Evolutionary conservation across 2,329 filamentous ascomycete species (phyloP), one percentile per base, ranked within the genome.

Genomic region (Cercospora beticola): DNA sequence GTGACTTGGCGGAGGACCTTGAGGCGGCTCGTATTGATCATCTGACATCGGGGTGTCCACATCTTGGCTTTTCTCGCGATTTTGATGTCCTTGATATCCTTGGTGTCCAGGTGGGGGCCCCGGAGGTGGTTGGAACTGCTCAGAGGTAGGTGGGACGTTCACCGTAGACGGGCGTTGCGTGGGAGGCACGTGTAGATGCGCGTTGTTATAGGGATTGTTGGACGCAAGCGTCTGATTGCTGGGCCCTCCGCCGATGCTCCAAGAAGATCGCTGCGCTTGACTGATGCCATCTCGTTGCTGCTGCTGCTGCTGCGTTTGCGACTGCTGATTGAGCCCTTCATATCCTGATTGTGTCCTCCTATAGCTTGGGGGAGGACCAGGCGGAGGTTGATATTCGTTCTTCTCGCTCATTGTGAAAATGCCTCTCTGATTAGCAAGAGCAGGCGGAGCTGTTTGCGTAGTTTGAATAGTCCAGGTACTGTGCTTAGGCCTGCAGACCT

Each of bases 81-180:
- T 56, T 30, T 57, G 46, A 65, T 73, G 74, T n/a, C 72, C 68
- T 23, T 76, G 76, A 33, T 40, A 40, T n/a, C 16, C 36, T 40
- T 40, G 36, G 36, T 40, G 36, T 40, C 36, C 36, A 40, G 36
- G 36, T 3, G 77, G 76, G 8, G 76, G 75, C 8, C 77, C 77
- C 1, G 74, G 72, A 33, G 78, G 77, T 23, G 78, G 76, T 61
- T 73, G 69, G 61, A 75, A 78, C 28, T 73, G 49, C 40, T 79
- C 74, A 30, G 67, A 52, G 57, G 68, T 68, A 30, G 65, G 64
- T 14, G 66, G 62, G 26, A 68, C 26, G 43, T 71, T 68, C 2
- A 71, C 62, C 59, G 67, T 72, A 4, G 68, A 68, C 18, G 72
- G 72, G n/a, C 72, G 66, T 30, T 43, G 64, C 4, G 28, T 66